These are phyloP conservation scores for Prasinococcaceae sp. DNA, from an alignment of 139 green algal genomes.

Conservation along the genomic window DNA sequence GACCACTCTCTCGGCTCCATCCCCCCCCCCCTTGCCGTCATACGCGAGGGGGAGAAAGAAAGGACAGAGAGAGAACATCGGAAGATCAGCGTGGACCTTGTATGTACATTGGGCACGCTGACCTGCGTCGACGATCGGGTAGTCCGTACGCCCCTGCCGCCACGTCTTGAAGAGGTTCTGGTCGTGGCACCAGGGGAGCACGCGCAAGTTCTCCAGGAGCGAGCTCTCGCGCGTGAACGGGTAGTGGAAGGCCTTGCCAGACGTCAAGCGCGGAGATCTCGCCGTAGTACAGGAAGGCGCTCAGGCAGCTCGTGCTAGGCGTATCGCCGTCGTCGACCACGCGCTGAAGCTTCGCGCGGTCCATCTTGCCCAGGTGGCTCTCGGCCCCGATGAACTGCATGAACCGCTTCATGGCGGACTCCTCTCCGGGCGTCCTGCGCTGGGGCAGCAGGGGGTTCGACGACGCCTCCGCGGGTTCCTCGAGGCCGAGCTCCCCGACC, in stretches of 20 bases:
- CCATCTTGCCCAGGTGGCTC: constrained; percentile 41
- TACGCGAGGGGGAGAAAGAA: no score
- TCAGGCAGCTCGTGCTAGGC: constrained; percentile 62
- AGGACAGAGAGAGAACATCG: no score
- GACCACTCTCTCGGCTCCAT: no score
- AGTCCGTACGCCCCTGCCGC: constrained; percentile 64
- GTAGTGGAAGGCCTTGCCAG: constrained; percentile 75
- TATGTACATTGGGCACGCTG: no score
- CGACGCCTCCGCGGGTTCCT: constrained; percentile 50
- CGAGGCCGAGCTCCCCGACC: constrained; percentile 45
- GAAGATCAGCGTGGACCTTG: no score
- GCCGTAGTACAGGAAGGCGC: constrained; percentile 82
- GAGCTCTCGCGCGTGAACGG: constrained; percentile 84
- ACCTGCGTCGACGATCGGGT: constrained; percentile 72
- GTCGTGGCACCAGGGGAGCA: constrained; percentile 69
- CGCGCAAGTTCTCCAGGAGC: constrained; percentile 71
- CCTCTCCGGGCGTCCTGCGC: constrained; percentile 66
- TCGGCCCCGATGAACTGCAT: constrained; percentile 35
- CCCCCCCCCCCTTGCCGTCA: no score
- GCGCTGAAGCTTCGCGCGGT: no score
- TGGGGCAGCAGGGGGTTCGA: constrained; percentile 46
- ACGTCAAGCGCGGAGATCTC: constrained; percentile 58
- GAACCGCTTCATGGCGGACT: no score
- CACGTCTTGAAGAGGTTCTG: constrained; percentile 44
- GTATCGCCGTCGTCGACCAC: constrained; percentile 52